Conservation (phyloP, 73 alveolate species). For the Paramecium bursaria region DNA sequence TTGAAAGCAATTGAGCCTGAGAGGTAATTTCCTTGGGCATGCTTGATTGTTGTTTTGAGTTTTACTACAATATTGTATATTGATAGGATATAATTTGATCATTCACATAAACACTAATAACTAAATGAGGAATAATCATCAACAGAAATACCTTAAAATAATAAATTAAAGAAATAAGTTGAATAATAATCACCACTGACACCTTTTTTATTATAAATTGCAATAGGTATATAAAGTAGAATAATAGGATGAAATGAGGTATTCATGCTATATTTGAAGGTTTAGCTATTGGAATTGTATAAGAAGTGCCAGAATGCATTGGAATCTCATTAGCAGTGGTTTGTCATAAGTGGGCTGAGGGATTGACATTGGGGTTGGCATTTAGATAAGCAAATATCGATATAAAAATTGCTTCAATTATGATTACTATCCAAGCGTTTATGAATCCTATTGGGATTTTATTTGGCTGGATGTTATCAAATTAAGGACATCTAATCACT, state of each 20-base stretch:
- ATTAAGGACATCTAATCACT: slow-evolving; percentile 78
- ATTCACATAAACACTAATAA: no score
- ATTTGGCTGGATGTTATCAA: slow-evolving; percentile 83
- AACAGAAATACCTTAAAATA: no score
- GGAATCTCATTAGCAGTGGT: slow-evolving; percentile 85
- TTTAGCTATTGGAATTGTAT: slow-evolving; percentile 92
- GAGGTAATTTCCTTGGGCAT: slow-evolving; percentile 75
- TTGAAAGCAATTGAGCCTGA: no score
- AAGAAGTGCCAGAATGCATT: slow-evolving; percentile 75
- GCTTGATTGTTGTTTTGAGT: slow-evolving; percentile 78
- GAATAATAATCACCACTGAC: no score
- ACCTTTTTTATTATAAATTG: slow-evolving; percentile 83
- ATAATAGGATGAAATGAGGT: no score
- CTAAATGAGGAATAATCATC: no score
- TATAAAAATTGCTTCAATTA: slow-evolving; percentile 54
- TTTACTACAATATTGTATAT: slow-evolving; percentile 81
- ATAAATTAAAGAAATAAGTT: no score
- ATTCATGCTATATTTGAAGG: slow-evolving; percentile 97
- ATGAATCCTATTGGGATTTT: slow-evolving; percentile 86
- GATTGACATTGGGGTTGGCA: slow-evolving; percentile 87
- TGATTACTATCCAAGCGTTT: slow-evolving; percentile 73
- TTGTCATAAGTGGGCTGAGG: slow-evolving; percentile 90
- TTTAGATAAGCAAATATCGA: slow-evolving; percentile 58
- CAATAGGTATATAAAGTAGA: no score
- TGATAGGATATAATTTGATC: slow-evolving; percentile 84